phyloP scores from a whole-genome alignment of 2,329 filamentous ascomycete genomes.

The Penicillium sp. region DNA sequence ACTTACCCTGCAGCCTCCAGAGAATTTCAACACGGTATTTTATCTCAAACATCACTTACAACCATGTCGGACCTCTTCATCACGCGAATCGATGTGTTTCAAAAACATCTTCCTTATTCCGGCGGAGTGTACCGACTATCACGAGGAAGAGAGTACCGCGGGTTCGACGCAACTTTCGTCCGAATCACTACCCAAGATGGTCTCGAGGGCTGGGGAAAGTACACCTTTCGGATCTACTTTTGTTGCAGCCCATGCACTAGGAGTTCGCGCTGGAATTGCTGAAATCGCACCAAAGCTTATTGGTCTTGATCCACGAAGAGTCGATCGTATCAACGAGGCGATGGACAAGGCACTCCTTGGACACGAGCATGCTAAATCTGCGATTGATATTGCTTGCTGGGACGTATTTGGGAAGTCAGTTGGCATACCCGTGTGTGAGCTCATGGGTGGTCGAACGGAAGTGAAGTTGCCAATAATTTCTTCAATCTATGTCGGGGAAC shows the following conservation, averaged over 20 bases:
- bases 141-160: conserved; percentile 23
- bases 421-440: conserved; percentile 29
- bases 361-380: conserved; percentile 29
- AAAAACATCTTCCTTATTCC: conserved; percentile 26
- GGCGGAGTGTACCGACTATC: conserved; percentile 17
- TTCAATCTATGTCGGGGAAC: conserved; percentile 15
- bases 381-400: conserved; percentile 28
- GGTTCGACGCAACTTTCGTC: conserved; percentile 32
- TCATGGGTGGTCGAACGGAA: conserved; percentile 28
- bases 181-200: conserved; percentile 28
- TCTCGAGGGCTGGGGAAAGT: conserved; percentile 33
- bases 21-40: too few species aligned
- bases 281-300: conserved; percentile 29
- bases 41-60: not conserved
- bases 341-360: conserved; percentile 30
- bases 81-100: conserved; percentile 28
- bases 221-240: conserved; percentile 29
- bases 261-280: conserved; percentile 29
- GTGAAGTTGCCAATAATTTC: conserved; percentile 20
- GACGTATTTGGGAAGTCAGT: conserved; percentile 29
- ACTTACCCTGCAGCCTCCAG: too few species aligned
- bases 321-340: conserved; percentile 34
- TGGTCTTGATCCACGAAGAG: conserved; percentile 29
- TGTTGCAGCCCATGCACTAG: conserved; percentile 27
- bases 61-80: not conserved